Base-by-base conservation (phyloP, 2,329 filamentous ascomycete genomes). In the Cytospora piceicola region DNA sequence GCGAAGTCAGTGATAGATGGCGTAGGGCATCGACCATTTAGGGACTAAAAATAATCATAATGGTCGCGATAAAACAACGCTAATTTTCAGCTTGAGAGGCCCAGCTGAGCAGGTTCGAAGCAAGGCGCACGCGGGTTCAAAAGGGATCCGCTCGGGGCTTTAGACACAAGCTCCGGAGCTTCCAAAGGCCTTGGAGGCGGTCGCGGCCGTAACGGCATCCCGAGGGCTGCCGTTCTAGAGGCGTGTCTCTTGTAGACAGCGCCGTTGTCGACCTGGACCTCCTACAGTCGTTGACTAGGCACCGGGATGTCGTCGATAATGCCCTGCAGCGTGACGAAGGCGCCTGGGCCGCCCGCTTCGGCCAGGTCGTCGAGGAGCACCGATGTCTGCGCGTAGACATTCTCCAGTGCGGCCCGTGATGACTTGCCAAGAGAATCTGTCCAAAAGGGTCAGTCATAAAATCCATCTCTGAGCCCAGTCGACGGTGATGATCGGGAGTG, bases 391-490 rank as follows among this genome's bases (percentile, higher is more conserved):
- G 94, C 91, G 73, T 91, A 93, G 7, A 97, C 77, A 67, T 88
- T 90, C 76, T 98, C 94, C 34, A 99, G 78, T 0, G 93, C 92
- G 2, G 95, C 92, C 5, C 90, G 88, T 3, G 92, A 93, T 0
- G 93, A 94, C 78, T 96, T 96, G 58, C 95, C 95, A 3, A 97
- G 83, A 0, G 92, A 96, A 52, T 93, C 94, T 97, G 60, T 49
- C 14, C 54, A 22, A 36, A 46, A 27, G 6, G 7, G 46, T 15
- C 12, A 49, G 46, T 11, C 22, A 11, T 49, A 12, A 4, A 24
- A 24, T 36, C 34, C 7, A 8, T 6, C 11, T n/a, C 14, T 49
- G 46, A 12, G 20, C 46, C n/a, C 42, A 22, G 20, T 46, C 11
- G 42, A 8, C 8, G 4, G 11, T n/a, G 20, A 4, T 11, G 42